Evolutionary conservation across 768 basidiomycete species (phyloP), one percentile per base, ranked within the genome.

Genomic region (Agaricus blazei): DNA sequence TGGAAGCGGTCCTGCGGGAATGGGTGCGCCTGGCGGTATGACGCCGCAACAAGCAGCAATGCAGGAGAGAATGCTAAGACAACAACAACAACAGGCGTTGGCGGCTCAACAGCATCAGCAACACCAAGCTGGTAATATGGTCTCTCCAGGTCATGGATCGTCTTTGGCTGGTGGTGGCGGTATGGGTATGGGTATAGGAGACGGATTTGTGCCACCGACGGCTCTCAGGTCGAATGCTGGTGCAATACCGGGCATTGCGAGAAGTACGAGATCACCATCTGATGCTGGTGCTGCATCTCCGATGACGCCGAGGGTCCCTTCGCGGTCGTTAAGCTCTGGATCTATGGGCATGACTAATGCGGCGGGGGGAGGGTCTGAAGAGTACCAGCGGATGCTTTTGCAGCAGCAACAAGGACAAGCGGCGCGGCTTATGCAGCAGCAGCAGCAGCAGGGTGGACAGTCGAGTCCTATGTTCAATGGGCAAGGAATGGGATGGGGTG

Each of bases 231-330:
- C 84, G 41, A 85, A 82, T 63, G 70, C 62, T 28, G 60, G 75
- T 41, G 67, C 80, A 23, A 84, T 89, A 51, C 87, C 86, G 0
- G 87, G 87, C 11, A 90, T 90, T 51, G 85, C 88, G 23, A 75
- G 88, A 62, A 88, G 83, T 60, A 80, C 82, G 48, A 77, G 87
- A 53, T 89, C 88, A 41, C 88, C 88, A n/a, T 83, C 86, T 15
- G 88, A 90, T 57, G 54, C 28, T 27, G 47, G 54, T 23, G 54
- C 73, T 26, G 71, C 75, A 29, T 74, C 81, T 50, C 78, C 81
- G 34, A 69, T 84, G 73, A 75, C 74, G 56, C 72, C 80, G 15
- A 73, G 80, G 50, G 68, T 70, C 23, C 53, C 58, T 19, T 55
- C 54, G 6, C 46, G 54, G 52, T 74, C 75, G 38, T 51, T 67